These are phyloP conservation scores for Mallotus japonicus DNA, from an alignment of 441 rosid genomes.

Conservation along the genomic window DNA sequence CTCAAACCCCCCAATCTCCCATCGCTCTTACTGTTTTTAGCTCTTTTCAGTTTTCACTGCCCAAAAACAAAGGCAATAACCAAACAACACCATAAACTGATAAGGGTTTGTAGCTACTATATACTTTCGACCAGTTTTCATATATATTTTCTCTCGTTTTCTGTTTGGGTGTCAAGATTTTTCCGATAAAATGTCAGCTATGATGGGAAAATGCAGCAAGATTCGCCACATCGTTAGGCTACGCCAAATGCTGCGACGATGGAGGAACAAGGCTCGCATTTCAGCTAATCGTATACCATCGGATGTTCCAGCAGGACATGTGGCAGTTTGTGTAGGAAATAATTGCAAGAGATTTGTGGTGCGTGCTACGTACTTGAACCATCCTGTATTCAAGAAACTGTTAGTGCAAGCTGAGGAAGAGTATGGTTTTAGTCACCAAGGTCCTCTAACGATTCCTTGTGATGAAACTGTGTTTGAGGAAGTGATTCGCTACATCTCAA, in stretches of 20 bases:
- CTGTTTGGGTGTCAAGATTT: not conserved
- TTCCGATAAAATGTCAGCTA: conserved; percentile 44
- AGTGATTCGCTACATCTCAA: conserved; percentile 56
- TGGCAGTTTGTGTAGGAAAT: conserved; percentile 75
- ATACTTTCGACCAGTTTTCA: too few species aligned
- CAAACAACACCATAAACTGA: not conserved
- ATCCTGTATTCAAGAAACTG: conserved; percentile 65
- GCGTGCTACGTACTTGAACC: conserved; percentile 84
- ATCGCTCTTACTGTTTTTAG: not conserved
- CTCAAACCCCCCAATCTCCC: conserved; percentile 27
- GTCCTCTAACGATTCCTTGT: conserved; percentile 80
- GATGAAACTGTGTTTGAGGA: conserved; percentile 87
- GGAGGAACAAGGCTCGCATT: conserved; percentile 81
- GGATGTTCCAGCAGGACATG: conserved; percentile 92
- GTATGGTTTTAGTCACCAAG: conserved; percentile 72
- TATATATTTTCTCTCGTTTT: not conserved
- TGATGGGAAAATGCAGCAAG: conserved; percentile 70
- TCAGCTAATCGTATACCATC: conserved; percentile 55
- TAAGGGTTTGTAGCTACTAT: too few species aligned
- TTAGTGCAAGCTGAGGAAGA: conserved; percentile 80
- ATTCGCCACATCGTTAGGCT: conserved; percentile 91
- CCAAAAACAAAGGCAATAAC: conserved; percentile 6
- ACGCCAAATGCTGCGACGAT: conserved; percentile 74
- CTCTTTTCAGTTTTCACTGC: too few species aligned
- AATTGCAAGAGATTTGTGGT: conserved; percentile 72